Conservation (phyloP, 441 rosid species). For the Populus hybrid region DNA sequence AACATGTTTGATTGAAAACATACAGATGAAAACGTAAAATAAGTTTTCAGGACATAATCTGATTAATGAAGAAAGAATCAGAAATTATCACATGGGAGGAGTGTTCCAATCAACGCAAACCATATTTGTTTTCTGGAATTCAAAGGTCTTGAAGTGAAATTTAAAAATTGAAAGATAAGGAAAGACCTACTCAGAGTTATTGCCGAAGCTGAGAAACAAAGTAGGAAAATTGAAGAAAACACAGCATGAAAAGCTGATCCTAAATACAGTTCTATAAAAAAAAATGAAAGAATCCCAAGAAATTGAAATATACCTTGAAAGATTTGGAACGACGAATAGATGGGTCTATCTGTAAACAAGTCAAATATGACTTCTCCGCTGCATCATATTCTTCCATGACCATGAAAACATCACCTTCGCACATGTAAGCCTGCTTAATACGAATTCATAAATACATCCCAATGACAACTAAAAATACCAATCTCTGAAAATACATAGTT, state of each 20-base stretch:
- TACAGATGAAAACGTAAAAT: too few relatives aligned
- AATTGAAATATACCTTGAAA: slow-evolving; percentile 46
- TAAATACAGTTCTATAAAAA: too few relatives aligned
- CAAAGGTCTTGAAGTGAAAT: too few relatives aligned
- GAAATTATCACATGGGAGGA: not conserved
- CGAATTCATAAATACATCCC: not conserved
- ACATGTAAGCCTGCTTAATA: slow-evolving; percentile 50
- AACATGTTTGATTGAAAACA: too few relatives aligned
- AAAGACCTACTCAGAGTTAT: not conserved
- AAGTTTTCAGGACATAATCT: not conserved
- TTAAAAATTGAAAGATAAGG: too few relatives aligned
- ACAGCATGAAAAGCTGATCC: not conserved
- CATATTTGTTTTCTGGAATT: not conserved
- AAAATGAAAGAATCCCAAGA: not conserved
- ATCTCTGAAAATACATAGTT: not conserved
- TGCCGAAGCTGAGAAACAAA: not conserved
- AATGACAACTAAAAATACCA: not conserved
- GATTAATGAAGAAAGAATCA: not conserved
- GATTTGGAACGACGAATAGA: slow-evolving; percentile 62
- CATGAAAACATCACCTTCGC: slow-evolving; percentile 73
- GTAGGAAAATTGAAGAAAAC: not conserved
- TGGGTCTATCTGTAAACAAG: slow-evolving; percentile 60
- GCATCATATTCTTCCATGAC: slow-evolving; percentile 60
- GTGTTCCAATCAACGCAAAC: not conserved
- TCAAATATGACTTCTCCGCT: slow-evolving; percentile 60